Percentiles rank a stretch among this genome's conserved stretches.
Conservation (phyloP, 768 basidiomycete species). For the Symmetrospora coprosmae region DNA sequence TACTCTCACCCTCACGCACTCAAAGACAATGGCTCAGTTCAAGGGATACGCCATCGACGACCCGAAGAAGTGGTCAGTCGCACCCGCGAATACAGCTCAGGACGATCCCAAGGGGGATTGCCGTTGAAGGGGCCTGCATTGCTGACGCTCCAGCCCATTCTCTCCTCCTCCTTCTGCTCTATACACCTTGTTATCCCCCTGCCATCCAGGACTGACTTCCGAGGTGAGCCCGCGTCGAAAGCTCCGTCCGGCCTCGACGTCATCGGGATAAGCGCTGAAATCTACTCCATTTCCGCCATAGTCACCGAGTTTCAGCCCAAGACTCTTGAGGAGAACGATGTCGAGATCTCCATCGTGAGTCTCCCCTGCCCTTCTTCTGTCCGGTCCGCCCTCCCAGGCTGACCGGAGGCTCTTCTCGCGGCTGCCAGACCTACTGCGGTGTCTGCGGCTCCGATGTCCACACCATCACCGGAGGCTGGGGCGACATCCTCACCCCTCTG, state of each 20-base stretch:
- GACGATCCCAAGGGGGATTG: no score
- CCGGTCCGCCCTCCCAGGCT: no score
- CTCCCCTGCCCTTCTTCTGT: no score
- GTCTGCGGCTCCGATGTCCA: constrained; percentile 27
- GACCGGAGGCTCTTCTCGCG: no score
- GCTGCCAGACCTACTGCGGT: constrained; percentile 26
- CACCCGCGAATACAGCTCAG: no score
- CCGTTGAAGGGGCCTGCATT: no score
- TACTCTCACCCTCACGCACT: no score
- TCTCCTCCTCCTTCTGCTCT: neutral
- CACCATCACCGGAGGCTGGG: constrained; percentile 29
- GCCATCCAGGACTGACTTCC: no score
- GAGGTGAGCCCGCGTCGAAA: neutral
- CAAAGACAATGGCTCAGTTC: no score
- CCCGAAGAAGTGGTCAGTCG: constrained; percentile 3
- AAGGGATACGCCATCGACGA: constrained; percentile 25
- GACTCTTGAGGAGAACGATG: constrained; percentile 18
- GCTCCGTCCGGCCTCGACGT: neutral
- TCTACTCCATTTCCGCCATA: neutral
- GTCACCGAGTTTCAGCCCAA: constrained; percentile 24
- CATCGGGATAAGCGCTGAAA: neutral
- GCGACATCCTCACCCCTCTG: constrained; percentile 18
- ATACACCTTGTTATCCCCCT: no score
- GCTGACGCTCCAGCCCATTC: no score
- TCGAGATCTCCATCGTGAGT: constrained; percentile 28